Conservation (phyloP, 1,284 basidiomycete genomes). For the Irpex lacteus region DNA sequence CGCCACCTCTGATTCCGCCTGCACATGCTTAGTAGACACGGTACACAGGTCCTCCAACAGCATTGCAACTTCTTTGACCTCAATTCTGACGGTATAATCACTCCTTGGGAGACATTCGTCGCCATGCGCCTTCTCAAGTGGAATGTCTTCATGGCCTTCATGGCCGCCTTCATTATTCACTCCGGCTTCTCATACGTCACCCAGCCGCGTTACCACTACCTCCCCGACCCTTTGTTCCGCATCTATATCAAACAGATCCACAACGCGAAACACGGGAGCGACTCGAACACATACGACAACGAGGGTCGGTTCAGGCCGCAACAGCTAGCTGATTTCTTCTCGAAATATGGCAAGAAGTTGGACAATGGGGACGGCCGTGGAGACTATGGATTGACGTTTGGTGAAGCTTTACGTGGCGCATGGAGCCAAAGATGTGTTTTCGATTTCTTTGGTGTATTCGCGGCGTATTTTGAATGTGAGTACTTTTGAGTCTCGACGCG, state of each 20-base stretch:
- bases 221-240: constrained; percentile 43
- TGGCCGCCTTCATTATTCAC: constrained; percentile 39
- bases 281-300: constrained; percentile 41
- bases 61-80: constrained; percentile 43
- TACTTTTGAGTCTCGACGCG: background rate
- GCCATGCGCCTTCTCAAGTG: constrained; percentile 42
- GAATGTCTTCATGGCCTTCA: constrained; percentile 35
- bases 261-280: constrained; percentile 44
- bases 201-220: constrained; percentile 11
- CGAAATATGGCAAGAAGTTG: constrained; percentile 29
- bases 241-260: constrained; percentile 41
- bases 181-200: constrained; percentile 35
- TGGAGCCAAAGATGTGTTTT: constrained; percentile 32
- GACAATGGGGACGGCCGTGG: constrained; percentile 13
- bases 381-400: constrained; percentile 23
- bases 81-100: constrained; percentile 42
- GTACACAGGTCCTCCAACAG: constrained; percentile 34
- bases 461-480: constrained; percentile 33
- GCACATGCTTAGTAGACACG: background rate
- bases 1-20: background rate
- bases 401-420: constrained; percentile 20
- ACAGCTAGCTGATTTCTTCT: constrained; percentile 40
- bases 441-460: constrained; percentile 35
- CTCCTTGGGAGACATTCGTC: constrained; percentile 43
- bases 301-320: constrained; percentile 40